Evolutionary conservation across 768 basidiomycete species (phyloP), one percentile per base, ranked within the genome.

Genomic region (Lactifluus hygrophoroides): DNA sequence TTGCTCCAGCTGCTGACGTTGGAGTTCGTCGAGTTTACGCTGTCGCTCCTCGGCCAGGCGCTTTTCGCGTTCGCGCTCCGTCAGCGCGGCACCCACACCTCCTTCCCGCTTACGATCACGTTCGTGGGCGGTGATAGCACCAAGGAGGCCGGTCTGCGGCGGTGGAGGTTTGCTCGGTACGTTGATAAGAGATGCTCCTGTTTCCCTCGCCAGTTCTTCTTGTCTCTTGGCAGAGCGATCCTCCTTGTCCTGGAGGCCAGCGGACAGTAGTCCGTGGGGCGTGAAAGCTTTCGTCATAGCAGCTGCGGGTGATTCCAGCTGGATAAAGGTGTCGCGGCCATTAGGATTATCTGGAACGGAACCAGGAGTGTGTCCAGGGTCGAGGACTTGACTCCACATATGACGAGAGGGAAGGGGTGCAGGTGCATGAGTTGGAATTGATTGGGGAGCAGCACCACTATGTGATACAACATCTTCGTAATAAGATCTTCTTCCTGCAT

Each of bases 131-230:
- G 93, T 93, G 66, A 98, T 93, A 2, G 95, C 95, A 17, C 96
- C 96, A 49, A 99, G 83, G 43, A 98, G 79, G 38, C 96, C 96
- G 43, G 89, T 91, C 72, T 95, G 93, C 8, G 96, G 94, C 2
- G 92, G 90, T 0, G 91, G 93, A 0, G 94, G 93, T 69, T 95
- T 95, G 67, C 85, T 83, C 4, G 91, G 92, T n/a, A 99, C 91
- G 69, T 95, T 94, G 75, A 98, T 85, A 53, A 98, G 79, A 4
- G 93, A 92, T 16, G 83, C 89, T 28, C 96, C 96, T 7, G 80
- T 85, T 73, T 96, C 94, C 35, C 94, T 79, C 10, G 96, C 96
- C 11, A 90, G 73, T 70, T 96, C 91, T 70, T 99, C 95, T 67
- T 97, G 93, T 52, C 87, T 80, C 71, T 94, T 94, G 2, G 96